These are phyloP conservation scores for Phalaenopsis aphrodite DNA, from an alignment of 106 monocot genomes.

Conservation along the genomic window DNA sequence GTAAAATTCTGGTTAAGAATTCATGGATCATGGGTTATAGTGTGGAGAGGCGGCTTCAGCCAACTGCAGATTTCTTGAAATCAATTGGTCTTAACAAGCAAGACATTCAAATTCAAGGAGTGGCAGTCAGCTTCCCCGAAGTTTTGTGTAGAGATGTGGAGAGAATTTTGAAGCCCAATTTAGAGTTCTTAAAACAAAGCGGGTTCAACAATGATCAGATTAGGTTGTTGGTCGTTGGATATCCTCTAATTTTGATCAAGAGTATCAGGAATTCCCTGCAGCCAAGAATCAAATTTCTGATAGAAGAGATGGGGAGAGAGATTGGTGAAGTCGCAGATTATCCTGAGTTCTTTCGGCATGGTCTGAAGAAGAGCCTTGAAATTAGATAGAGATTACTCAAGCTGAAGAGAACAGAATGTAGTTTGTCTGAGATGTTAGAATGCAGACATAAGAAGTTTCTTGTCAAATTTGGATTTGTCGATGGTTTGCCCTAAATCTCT, in stretches of 20 bases:
- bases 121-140: slow-evolving; percentile 58
- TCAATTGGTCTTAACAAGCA: slow-evolving; percentile 48
- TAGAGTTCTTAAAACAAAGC: slow-evolving; percentile 40
- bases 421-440: slow-evolving; percentile 72
- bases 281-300: slow-evolving; percentile 68
- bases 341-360: slow-evolving; percentile 76
- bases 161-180: slow-evolving; percentile 58
- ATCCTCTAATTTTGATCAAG: slow-evolving; percentile 86
- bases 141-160: slow-evolving; percentile 72
- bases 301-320: slow-evolving; percentile 69
- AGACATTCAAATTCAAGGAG: slow-evolving; percentile 44
- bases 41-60: slow-evolving; percentile 61
- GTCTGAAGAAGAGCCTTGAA: slow-evolving; percentile 86
- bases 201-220: slow-evolving; percentile 57
- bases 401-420: slow-evolving; percentile 41
- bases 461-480: slow-evolving; percentile 36
- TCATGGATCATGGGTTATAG: slow-evolving; percentile 88
- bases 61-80: slow-evolving; percentile 71
- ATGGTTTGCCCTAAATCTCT: not conserved
- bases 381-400: slow-evolving; percentile 44
- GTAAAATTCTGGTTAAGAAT: slow-evolving; percentile 66
- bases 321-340: slow-evolving; percentile 59
- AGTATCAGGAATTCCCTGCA: slow-evolving; percentile 71
- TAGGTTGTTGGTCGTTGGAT: slow-evolving; percentile 42
- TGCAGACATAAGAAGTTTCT: slow-evolving; percentile 68